Conservation (phyloP, 1,139 yeast genomes). For the Wickerhamomyces sp. region DNA sequence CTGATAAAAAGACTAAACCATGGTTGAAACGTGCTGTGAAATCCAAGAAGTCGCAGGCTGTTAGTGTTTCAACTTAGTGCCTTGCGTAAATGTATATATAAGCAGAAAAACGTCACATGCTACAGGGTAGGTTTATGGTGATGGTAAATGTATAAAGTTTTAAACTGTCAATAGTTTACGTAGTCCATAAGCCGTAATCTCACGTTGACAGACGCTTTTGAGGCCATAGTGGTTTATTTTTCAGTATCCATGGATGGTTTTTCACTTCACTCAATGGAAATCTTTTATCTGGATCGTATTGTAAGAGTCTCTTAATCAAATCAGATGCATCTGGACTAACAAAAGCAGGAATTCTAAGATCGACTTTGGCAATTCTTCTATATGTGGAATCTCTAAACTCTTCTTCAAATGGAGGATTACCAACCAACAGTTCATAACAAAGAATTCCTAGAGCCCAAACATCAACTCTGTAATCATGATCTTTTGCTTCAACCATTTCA, state of each 20-base stretch:
- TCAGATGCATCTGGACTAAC: conserved; percentile 75
- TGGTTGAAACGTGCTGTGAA: conserved; percentile 72
- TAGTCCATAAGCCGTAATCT: background rate
- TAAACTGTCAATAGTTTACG: background rate
- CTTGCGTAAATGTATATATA: background rate
- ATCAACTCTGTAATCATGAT: conserved; percentile 77
- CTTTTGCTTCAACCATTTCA: conserved; percentile 84
- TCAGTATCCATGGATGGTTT: conserved; percentile 78
- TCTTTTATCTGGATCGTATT: conserved; percentile 66
- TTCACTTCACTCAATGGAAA: conserved; percentile 56
- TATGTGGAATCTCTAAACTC: conserved; percentile 68
- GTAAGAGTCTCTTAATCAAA: conserved; percentile 52
- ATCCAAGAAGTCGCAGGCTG: conserved; percentile 3
- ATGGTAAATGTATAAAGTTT: background rate
- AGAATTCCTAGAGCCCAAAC: conserved; percentile 91
- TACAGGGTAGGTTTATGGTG: background rate
- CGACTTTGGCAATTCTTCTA: conserved; percentile 72
- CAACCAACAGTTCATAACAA: conserved; percentile 81
- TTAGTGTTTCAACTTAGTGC: background rate
- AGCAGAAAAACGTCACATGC: background rate
- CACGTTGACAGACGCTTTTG: conserved; percentile 11
- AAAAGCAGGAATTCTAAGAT: conserved; percentile 64
- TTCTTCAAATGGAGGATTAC: conserved; percentile 90
- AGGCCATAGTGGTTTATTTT: conserved; percentile 52
- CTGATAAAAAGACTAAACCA: conserved; percentile 60